These are phyloP conservation scores for Endothia cerciana DNA, from an alignment of 2,329 filamentous ascomycete species.

Conservation along the genomic window DNA sequence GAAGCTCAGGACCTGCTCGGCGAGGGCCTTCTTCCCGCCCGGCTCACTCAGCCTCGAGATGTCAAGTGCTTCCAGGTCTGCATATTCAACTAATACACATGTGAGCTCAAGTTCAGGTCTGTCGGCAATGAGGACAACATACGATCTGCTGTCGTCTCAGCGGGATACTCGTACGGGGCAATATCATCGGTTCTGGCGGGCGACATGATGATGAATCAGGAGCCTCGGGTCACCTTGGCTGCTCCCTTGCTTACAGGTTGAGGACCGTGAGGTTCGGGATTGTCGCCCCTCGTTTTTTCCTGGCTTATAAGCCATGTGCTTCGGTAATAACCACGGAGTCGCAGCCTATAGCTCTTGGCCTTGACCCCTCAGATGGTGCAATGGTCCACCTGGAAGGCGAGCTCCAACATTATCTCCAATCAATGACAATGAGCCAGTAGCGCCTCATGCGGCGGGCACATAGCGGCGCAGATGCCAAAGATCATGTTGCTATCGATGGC, in stretches of 20 bases:
- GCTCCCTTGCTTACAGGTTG: too few species aligned
- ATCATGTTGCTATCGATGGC: conserved; percentile 19
- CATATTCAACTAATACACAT: conserved; percentile 31
- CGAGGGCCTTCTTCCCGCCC: conserved; percentile 32
- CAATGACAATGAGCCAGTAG: conserved; percentile 5
- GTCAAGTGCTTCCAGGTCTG: conserved; percentile 34
- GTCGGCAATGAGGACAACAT: conserved; percentile 1
- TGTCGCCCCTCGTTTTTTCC: not conserved
- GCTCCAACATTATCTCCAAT: conserved; percentile 18
- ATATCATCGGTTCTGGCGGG: conserved; percentile 16
- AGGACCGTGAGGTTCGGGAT: not conserved
- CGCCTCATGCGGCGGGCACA: not conserved
- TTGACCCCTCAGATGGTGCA: conserved; percentile 25
- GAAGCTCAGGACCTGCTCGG: conserved; percentile 33
- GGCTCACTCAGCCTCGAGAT: conserved; percentile 32
- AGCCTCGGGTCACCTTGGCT: not conserved
- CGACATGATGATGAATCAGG: conserved; percentile 5
- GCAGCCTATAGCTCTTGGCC: not conserved
- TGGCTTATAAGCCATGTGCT: not conserved
- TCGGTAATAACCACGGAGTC: not conserved
- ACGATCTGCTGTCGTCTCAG: conserved; percentile 31
- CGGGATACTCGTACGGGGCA: conserved; percentile 31
- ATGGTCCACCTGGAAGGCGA: conserved; percentile 26
- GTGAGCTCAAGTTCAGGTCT: not conserved
- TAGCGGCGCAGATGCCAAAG: not conserved